These are phyloP conservation scores for Eimeria zaria DNA, from an alignment of 169 alveolate species.

Conservation along the genomic window DNA sequence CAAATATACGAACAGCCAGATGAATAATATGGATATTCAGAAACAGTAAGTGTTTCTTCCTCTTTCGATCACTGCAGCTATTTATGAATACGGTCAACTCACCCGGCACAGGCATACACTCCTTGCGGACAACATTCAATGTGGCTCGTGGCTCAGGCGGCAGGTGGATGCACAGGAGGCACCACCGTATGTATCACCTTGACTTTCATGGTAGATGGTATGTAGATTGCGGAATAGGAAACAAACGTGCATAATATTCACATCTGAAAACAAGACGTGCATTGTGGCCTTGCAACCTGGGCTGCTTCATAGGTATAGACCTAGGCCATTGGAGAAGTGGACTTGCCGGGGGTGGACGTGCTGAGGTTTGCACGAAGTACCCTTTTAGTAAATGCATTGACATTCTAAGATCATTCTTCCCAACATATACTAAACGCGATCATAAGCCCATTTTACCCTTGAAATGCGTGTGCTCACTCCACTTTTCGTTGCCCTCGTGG, in stretches of 20 bases:
- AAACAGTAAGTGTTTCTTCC: too few relatives aligned
- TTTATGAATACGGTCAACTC: too few relatives aligned
- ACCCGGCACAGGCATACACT: too few relatives aligned
- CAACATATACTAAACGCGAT: background rate
- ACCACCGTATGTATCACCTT: background rate
- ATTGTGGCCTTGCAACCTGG: background rate
- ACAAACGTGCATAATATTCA: background rate
- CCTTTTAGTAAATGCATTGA: background rate
- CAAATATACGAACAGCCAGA: too few relatives aligned
- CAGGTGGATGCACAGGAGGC: background rate
- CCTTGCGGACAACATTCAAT: too few relatives aligned
- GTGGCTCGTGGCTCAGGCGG: too few relatives aligned
- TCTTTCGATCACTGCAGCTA: too few relatives aligned
- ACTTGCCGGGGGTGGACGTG: background rate
- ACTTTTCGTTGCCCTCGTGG: background rate
- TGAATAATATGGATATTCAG: too few relatives aligned
- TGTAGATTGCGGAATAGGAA: background rate
- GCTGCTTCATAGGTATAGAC: background rate
- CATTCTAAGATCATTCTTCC: background rate
- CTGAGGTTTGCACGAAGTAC: background rate
- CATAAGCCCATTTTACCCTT: background rate
- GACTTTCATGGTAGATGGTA: background rate
- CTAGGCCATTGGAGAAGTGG: background rate
- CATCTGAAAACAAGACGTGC: background rate
- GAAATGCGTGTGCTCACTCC: background rate